Percentiles rank a stretch among this genome's conserved stretches.
phyloP scores from a whole-genome alignment of 352 stramenopile genomes.

The Globisporangium solare region DNA sequence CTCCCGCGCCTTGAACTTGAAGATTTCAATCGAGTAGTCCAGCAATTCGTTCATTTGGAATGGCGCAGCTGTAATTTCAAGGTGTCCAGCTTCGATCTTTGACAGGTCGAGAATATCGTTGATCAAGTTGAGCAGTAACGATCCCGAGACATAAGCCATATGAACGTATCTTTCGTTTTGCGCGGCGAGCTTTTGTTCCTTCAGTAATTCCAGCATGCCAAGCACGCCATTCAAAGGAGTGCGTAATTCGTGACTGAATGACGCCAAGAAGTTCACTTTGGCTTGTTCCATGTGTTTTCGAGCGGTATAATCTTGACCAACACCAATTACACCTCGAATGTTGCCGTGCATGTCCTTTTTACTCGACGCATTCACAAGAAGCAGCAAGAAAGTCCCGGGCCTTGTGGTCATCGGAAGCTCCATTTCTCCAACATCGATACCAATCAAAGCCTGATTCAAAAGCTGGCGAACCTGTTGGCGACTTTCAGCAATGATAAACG shows the following conservation, averaged over 20 bases:
- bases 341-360: constrained; percentile 91
- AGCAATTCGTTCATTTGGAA: constrained; percentile 80
- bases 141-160: constrained; percentile 83
- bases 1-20: constrained; percentile 85
- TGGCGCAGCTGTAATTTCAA: constrained; percentile 82
- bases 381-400: constrained; percentile 50
- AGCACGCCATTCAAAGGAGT: constrained; percentile 81
- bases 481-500: constrained; percentile 75
- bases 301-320: constrained; percentile 91
- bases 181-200: constrained; percentile 69
- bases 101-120: constrained; percentile 91
- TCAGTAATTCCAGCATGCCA: constrained; percentile 79
- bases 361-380: constrained; percentile 79
- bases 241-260: constrained; percentile 80
- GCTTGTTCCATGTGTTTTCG: constrained; percentile 84
- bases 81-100: constrained; percentile 90
- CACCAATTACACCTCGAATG: constrained; percentile 89
- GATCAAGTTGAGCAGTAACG: constrained; percentile 88
- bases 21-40: constrained; percentile 89
- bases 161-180: constrained; percentile 70
- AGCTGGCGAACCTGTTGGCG: constrained; percentile 62
- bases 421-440: constrained; percentile 88
- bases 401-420: constrained; percentile 83
- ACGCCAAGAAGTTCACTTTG: constrained; percentile 85
- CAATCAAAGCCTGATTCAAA: constrained; percentile 75